These are phyloP conservation scores for Kwoniella sp. DNA, from an alignment of 768 basidiomycete genomes.

Conservation along the genomic window DNA sequence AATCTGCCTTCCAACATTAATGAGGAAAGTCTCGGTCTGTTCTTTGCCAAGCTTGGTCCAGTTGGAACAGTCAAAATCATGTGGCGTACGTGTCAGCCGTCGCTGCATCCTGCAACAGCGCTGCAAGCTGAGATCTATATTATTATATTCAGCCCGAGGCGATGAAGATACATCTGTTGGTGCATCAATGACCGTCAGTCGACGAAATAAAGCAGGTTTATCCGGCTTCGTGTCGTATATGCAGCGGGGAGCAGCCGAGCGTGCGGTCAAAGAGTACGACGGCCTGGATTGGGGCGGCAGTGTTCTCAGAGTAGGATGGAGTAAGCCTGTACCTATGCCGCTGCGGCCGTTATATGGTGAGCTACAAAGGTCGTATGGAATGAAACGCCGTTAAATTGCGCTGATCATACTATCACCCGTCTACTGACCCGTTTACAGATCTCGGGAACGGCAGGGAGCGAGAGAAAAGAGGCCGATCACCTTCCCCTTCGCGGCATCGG, in stretches of 20 bases:
- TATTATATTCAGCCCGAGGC: constrained; percentile 60
- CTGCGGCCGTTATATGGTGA: constrained; percentile 72
- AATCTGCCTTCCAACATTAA: constrained; percentile 86
- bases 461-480: constrained; percentile 19
- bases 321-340: constrained; percentile 89
- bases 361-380: constrained; percentile 23
- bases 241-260: constrained; percentile 87
- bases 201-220: constrained; percentile 66
- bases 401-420: not conserved
- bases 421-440: constrained; percentile 7
- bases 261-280: constrained; percentile 83
- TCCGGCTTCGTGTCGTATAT: constrained; percentile 98
- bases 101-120: too few species aligned
- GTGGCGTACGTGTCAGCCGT: constrained; percentile 68
- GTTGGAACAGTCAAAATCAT: constrained; percentile 78
- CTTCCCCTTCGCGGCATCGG: constrained; percentile 19
- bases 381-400: too few species aligned
- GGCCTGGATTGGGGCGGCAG: constrained; percentile 94
- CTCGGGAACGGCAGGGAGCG: constrained; percentile 15
- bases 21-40: constrained; percentile 79
- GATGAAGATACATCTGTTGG: constrained; percentile 70
- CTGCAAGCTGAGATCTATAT: constrained; percentile 3
- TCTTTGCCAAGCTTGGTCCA: constrained; percentile 90
- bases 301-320: constrained; percentile 88
- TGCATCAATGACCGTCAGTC: constrained; percentile 71